Evolutionary conservation across 1,284 basidiomycete species (phyloP).

Genomic region (Trichosporon asahii): DNA sequence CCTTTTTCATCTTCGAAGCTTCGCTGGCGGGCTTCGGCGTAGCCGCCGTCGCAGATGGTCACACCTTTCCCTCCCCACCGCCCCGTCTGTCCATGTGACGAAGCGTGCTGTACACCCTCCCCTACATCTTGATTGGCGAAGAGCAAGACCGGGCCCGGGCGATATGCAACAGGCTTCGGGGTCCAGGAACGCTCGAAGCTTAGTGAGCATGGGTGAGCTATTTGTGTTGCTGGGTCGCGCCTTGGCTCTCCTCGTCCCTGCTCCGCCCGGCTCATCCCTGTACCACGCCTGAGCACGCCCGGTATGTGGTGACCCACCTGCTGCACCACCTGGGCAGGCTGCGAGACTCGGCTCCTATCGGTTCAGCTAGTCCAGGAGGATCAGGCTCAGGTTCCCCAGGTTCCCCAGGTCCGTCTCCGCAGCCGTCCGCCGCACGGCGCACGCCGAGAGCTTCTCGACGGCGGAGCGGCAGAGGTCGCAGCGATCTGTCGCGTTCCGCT

Average conservation of each 20-base stretch:
- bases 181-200: background rate
- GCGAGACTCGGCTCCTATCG: background rate
- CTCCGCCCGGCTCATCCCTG: background rate
- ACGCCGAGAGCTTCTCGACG: no score
- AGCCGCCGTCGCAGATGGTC: background rate
- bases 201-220: background rate
- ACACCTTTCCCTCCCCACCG: background rate
- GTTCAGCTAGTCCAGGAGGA: background rate
- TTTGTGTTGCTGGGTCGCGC: background rate
- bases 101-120: background rate
- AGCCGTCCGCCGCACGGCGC: no score
- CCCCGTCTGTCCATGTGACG: background rate
- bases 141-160: background rate
- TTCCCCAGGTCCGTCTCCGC: no score
- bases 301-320: conserved; percentile 2
- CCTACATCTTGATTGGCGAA: background rate
- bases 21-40: background rate
- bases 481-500: background rate
- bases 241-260: background rate
- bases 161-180: background rate
- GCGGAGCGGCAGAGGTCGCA: background rate
- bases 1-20: background rate
- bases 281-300: background rate
- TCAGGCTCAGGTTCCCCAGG: no score
- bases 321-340: background rate